Percentiles rank a stretch among this genome's conserved stretches.
Conservation (phyloP, 2,329 filamentous ascomycete species). For the Hymenoscyphus occultus region DNA sequence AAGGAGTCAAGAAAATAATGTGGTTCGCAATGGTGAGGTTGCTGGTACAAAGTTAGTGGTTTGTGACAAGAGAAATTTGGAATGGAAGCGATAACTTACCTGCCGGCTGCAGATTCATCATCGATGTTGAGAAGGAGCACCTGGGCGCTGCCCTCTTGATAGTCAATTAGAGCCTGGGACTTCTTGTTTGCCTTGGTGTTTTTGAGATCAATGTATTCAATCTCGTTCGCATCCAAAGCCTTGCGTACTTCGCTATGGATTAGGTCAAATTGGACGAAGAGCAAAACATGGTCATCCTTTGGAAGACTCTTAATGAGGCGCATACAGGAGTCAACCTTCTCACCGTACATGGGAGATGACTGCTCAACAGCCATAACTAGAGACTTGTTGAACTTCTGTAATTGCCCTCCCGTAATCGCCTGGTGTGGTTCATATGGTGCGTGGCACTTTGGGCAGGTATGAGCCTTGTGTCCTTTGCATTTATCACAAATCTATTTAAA, state of each 20-base stretch:
- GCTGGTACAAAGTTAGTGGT: conserved; percentile 35
- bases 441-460: background rate
- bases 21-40: conserved; percentile 64
- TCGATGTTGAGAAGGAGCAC: conserved; percentile 57
- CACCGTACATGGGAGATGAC: background rate
- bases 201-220: conserved; percentile 40
- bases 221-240: conserved; percentile 35
- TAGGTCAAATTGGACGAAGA: conserved; percentile 53
- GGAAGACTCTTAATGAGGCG: conserved; percentile 42
- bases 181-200: conserved; percentile 29
- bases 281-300: conserved; percentile 47
- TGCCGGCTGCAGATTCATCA: conserved; percentile 56
- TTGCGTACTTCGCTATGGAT: conserved; percentile 41
- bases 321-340: conserved; percentile 48
- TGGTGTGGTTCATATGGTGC: background rate
- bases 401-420: background rate
- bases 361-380: conserved; percentile 38
- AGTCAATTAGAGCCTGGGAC: conserved; percentile 39
- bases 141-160: conserved; percentile 38
- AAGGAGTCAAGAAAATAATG: conserved; percentile 59
- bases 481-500: background rate
- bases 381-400: conserved; percentile 4
- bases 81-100: conserved; percentile 43
- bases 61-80: conserved; percentile 7
- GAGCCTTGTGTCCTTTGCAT: background rate